Evolutionary conservation across 176 grass and related monocot genomes (phyloP), one percentile per base, ranked within the genome.

Genomic region (Hordeum marinum): DNA sequence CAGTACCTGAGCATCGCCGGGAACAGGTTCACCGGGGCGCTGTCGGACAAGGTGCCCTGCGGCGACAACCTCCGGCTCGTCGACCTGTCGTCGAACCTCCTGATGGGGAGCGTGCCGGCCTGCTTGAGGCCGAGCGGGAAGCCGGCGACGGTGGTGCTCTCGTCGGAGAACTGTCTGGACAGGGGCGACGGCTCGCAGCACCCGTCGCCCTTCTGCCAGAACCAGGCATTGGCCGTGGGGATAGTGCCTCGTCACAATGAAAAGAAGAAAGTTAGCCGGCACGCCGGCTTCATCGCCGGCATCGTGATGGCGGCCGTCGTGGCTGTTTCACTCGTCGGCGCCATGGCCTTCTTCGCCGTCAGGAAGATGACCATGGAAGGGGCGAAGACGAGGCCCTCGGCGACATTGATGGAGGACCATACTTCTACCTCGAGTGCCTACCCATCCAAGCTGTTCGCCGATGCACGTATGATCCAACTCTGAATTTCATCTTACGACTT

Each of bases 21-120:
- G 1, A 99, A 99, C 83, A 86, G 86, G 83, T 99, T 99, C 86
- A 99, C 93, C 45, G 93, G 93, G 7, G 77, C 85, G 90, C 93
- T 99, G 12, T 92, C 79, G 75, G n/a, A 87, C 58, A 91, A 90
- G 72, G 80, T 58, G 63, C 78, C 90, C 17, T 99, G 96, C 71
- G 90, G 83, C 41, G 90, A 91, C 43, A 88, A 87, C n/a, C 90
- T 99, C 43, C 87, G 60, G 77, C 90, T 91, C 80, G 88, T 92
- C 7, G 90, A 99, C 77, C 80, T 99, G 57, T 99, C 96, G 8
- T 62, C 82, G 50, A 99, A 99, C 80, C 96, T 96, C 72, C 85
- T 99, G 8, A 86, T 78, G 29, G 93, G 96, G 48, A 90, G 46
- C 36, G 84, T 89, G 78, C 96, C 96, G 0, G 66, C 75, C 43